Conservation (phyloP, 768 basidiomycete genomes). For the Mrakia frigida region DNA sequence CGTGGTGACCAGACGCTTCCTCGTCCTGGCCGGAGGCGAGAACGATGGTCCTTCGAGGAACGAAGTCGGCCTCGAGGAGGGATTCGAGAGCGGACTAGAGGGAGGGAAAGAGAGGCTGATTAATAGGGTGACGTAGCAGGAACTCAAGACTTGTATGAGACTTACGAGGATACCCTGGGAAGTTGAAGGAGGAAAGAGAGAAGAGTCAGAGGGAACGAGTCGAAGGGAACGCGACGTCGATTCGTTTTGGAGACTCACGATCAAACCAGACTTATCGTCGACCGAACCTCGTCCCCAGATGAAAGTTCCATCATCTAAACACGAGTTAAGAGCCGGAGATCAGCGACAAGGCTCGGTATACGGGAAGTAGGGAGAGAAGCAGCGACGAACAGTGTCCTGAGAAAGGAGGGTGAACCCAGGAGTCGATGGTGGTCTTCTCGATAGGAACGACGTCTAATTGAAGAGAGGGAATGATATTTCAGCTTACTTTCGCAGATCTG, state of each 20-base stretch:
- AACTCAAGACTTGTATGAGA: neutral
- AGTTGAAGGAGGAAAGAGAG: too few relatives aligned
- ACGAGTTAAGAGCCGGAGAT: neutral
- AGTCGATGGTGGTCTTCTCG: slow-evolving; percentile 36
- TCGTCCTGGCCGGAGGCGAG: slow-evolving; percentile 28
- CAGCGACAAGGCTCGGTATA: neutral
- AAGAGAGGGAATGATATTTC: too few relatives aligned
- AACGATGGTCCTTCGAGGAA: slow-evolving; percentile 36
- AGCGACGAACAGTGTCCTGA: slow-evolving; percentile 14
- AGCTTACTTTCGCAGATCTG: too few relatives aligned
- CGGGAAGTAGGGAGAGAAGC: neutral
- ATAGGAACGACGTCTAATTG: slow-evolving; percentile 42
- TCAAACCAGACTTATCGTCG: slow-evolving; percentile 43
- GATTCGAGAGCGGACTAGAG: slow-evolving; percentile 37
- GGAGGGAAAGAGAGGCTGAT: neutral
- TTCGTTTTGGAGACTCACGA: slow-evolving; percentile 19
- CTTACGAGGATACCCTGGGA: slow-evolving; percentile 33
- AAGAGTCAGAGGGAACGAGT: too few relatives aligned
- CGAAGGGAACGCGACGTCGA: too few relatives aligned
- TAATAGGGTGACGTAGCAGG: neutral
- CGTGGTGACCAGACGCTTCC: slow-evolving; percentile 38
- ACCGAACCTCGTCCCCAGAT: slow-evolving; percentile 41
- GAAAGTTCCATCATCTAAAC: slow-evolving; percentile 35
- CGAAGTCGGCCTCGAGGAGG: slow-evolving; percentile 35
- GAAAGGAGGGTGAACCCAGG: slow-evolving; percentile 18